phyloP scores from a whole-genome alignment of 345 rosid species.

The Ceriops decandra region DNA sequence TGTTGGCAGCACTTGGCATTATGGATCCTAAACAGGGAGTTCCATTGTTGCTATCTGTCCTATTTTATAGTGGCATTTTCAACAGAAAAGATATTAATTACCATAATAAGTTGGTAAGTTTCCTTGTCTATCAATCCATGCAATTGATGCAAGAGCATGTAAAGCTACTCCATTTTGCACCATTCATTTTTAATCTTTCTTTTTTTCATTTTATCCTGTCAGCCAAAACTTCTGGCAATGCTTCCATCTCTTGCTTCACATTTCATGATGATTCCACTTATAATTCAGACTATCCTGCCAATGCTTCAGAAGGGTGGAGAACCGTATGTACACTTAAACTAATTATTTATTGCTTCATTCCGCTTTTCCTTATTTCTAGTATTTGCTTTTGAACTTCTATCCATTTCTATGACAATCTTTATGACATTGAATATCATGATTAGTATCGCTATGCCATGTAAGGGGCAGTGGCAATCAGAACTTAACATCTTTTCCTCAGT shows the following conservation, averaged over 20 bases:
- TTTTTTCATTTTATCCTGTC: slow-evolving; percentile 20
- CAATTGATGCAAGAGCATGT: slow-evolving; percentile 14
- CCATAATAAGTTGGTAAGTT: slow-evolving; percentile 59
- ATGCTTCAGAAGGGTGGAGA: slow-evolving; percentile 69
- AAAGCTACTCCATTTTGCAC: slow-evolving; percentile 14
- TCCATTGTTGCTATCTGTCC: slow-evolving; percentile 60
- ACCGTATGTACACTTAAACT: slow-evolving; percentile 45
- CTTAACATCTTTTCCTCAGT: not conserved
- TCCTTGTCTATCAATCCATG: slow-evolving; percentile 10
- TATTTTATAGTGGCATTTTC: slow-evolving; percentile 73
- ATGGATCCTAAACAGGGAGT: slow-evolving; percentile 72
- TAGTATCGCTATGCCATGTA: not conserved
- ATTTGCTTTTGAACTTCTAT: not conserved
- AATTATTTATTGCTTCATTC: slow-evolving; percentile 13
- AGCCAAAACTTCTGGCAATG: slow-evolving; percentile 76
- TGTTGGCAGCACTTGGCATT: slow-evolving; percentile 53
- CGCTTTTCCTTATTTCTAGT: not conserved
- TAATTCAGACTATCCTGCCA: slow-evolving; percentile 77
- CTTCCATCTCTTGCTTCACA: slow-evolving; percentile 88
- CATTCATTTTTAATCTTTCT: slow-evolving; percentile 11
- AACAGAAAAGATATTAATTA: slow-evolving; percentile 40
- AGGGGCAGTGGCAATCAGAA: not conserved
- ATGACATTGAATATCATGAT: slow-evolving; percentile 9
- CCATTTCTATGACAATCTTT: slow-evolving; percentile 1
- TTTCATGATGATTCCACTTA: slow-evolving; percentile 74